phyloP scores from a whole-genome alignment of 495 filamentous ascomycete genomes.

The Aspergillus wentii region DNA sequence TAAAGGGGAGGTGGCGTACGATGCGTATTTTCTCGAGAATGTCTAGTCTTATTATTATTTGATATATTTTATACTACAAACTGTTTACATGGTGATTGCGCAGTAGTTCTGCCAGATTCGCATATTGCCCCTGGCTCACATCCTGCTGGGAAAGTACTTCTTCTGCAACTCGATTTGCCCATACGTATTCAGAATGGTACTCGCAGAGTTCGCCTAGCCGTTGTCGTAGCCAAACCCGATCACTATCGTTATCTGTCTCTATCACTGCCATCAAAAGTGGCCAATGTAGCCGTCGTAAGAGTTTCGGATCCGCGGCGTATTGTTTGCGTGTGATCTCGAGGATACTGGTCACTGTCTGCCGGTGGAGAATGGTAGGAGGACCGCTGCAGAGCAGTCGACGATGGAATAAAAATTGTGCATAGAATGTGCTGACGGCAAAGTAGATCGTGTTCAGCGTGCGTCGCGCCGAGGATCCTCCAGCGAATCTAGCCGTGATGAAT shows the following conservation, averaged over 20 bases:
- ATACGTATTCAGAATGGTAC: slow-evolving; percentile 28
- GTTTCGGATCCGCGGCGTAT: slow-evolving; percentile 26
- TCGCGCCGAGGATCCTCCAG: slow-evolving; percentile 26
- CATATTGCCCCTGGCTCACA: slow-evolving; percentile 18
- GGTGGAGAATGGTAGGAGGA: slow-evolving; percentile 23
- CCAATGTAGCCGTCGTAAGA: slow-evolving; percentile 39
- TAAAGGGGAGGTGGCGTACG: slow-evolving; percentile 24
- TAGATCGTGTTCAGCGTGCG: slow-evolving; percentile 44
- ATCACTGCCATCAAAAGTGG: slow-evolving; percentile 41
- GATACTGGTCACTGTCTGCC: slow-evolving; percentile 28
- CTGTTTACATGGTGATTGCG: slow-evolving; percentile 10
- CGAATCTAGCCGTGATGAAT: slow-evolving; percentile 39
- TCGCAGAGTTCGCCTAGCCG: slow-evolving; percentile 28
- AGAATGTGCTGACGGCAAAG: slow-evolving; percentile 41
- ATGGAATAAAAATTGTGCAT: slow-evolving; percentile 38
- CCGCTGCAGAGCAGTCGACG: slow-evolving; percentile 29
- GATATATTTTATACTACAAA: slow-evolving; percentile 13
- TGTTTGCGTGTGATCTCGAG: slow-evolving; percentile 37
- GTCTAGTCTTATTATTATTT: slow-evolving; percentile 5
- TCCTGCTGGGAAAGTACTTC: slow-evolving; percentile 29
- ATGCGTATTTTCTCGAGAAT: slow-evolving; percentile 28
- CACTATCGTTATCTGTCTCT: slow-evolving; percentile 31
- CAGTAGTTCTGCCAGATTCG: slow-evolving; percentile 31
- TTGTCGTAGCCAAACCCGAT: slow-evolving; percentile 36
- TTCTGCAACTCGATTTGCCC: slow-evolving; percentile 31